Conservation (phyloP, 2,329 filamentous ascomycete species). For the Myriosclerotinia duriaeana region DNA sequence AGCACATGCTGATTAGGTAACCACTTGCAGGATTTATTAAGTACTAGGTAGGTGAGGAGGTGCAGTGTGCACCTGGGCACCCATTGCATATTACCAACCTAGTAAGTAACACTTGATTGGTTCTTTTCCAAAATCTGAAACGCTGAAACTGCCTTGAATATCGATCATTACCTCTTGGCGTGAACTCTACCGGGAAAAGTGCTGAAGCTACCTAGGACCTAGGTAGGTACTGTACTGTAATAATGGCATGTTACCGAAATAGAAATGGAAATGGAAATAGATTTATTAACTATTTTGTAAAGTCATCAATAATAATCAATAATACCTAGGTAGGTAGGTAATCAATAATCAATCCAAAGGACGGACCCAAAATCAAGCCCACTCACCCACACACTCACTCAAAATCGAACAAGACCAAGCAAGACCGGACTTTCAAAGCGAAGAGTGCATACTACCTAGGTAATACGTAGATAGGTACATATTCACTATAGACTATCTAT, state of each 20-base stretch:
- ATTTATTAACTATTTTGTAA: background rate
- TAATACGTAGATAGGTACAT: background rate
- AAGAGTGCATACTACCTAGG: background rate
- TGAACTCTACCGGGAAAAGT: background rate
- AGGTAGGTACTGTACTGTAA: background rate
- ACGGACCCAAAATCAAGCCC: background rate
- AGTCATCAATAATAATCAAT: background rate
- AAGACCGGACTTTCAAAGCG: background rate
- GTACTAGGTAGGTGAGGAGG: no score
- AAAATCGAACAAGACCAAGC: background rate
- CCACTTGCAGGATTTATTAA: background rate
- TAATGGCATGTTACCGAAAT: conserved; percentile 8
- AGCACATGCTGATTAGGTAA: conserved; percentile 18
- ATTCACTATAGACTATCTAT: background rate
- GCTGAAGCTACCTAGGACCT: no score
- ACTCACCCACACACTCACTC: background rate
- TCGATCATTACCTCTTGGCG: conserved; percentile 12
- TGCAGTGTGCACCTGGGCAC: no score
- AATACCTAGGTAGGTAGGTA: no score
- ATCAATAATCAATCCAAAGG: background rate
- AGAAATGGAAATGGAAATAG: background rate
- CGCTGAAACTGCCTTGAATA: conserved; percentile 17
- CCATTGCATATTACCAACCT: background rate
- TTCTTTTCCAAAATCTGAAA: background rate
- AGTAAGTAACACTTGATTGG: background rate